A percentile compares a stretch with the other conserved stretches of the same genome.
These are phyloP conservation scores for Salix koriyanagi DNA, from an alignment of 345 rosid genomes.

Conservation along the genomic window DNA sequence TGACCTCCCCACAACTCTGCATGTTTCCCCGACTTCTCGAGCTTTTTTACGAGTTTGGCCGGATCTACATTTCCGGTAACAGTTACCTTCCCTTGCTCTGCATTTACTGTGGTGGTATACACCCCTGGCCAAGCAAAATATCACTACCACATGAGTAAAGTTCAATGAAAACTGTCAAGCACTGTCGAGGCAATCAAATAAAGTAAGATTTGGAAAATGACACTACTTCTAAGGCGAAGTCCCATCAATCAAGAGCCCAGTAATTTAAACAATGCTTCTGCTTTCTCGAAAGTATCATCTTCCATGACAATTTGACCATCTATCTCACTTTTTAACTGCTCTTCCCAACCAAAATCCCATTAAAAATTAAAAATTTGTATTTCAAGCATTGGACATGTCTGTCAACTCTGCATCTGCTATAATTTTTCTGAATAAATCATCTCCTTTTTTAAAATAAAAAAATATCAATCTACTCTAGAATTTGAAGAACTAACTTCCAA, in stretches of 20 bases:
- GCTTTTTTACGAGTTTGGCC: slow-evolving; percentile 59
- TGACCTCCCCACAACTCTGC: slow-evolving; percentile 73
- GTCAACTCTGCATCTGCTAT: neutral
- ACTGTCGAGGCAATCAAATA: neutral
- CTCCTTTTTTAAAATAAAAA: too few relatives aligned
- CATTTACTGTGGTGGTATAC: slow-evolving; percentile 50
- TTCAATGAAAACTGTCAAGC: neutral
- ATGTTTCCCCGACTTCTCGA: slow-evolving; percentile 79
- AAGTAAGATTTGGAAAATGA: neutral
- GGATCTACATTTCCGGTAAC: slow-evolving; percentile 87
- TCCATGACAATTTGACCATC: neutral
- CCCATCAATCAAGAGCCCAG: neutral
- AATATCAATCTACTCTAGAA: neutral
- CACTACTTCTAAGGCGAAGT: neutral
- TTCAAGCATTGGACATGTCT: neutral
- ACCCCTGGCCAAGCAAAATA: slow-evolving; percentile 50
- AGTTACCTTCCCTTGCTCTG: slow-evolving; percentile 80
- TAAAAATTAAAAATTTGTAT: neutral
- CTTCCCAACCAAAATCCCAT: neutral
- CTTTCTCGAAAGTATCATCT: neutral
- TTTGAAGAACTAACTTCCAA: neutral
- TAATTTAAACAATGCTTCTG: neutral
- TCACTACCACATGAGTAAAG: neutral
- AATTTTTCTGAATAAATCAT: neutral
- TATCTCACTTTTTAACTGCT: neutral